phyloP scores from a whole-genome alignment of 1,139 yeast species.

The Suhomyces bolitotheri region DNA sequence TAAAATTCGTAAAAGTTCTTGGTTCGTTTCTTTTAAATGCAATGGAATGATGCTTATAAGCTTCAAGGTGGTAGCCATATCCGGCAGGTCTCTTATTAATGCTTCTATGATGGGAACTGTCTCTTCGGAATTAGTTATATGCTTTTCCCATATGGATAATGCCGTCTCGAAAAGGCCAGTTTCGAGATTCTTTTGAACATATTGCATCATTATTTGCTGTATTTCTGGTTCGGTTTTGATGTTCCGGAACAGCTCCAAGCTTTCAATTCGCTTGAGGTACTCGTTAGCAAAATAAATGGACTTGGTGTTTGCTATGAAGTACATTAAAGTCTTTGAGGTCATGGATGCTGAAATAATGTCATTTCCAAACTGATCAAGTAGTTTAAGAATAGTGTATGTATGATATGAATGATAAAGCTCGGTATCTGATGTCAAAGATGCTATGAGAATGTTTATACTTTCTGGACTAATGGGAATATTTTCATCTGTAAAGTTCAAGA shows the following conservation, averaged over 20 bases:
- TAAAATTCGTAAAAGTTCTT: constrained; percentile 2
- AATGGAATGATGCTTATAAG: constrained; percentile 2
- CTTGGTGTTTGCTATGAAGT: constrained; percentile 11
- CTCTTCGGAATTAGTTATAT: constrained; percentile 2
- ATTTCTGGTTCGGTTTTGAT: constrained; percentile 1
- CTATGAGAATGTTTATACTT: constrained; percentile 9
- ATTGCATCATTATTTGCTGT: constrained; percentile 4
- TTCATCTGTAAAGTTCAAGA: constrained; percentile 5
- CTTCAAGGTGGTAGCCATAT: background rate
- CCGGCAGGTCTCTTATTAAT: constrained; percentile 2
- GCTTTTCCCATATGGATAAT: constrained; percentile 8
- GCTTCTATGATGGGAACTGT: constrained; percentile 1
- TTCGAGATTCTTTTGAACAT: constrained; percentile 9
- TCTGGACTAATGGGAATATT: constrained; percentile 6
- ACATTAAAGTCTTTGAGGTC: constrained; percentile 6
- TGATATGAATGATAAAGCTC: constrained; percentile 13
- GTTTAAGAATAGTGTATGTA: constrained; percentile 14
- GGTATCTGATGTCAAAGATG: constrained; percentile 12
- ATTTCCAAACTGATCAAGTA: constrained; percentile 10
- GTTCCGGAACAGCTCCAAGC: background rate
- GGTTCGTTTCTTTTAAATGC: constrained; percentile 3
- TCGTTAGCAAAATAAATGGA: constrained; percentile 17
- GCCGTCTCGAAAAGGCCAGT: constrained; percentile 13
- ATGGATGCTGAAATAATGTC: background rate
- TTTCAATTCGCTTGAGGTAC: constrained; percentile 3